Base-by-base conservation (phyloP, 371 early-diverging fungal species). In the Batkoa obscura region DNA sequence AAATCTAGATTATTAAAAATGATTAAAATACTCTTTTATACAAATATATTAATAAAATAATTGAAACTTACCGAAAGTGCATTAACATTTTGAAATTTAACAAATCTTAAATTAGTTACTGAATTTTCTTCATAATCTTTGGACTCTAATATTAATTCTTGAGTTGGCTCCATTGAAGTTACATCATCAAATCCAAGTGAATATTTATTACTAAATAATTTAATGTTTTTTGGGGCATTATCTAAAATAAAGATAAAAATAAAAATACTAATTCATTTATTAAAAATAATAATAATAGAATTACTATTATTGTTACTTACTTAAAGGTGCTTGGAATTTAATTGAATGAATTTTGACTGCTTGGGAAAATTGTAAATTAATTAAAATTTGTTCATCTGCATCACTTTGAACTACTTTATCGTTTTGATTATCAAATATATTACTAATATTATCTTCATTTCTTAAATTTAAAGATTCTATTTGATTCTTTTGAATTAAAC, bases 331-430 rank as follows among this genome's bases (percentile, higher is more conserved):
- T 53, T 76, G 73, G 53, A 94, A 66, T 64, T 84, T 84, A 43
- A 94, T 61, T 2, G 90, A 88, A 64, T 91, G 91, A 50, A 94
- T 60, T 68, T 90, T 90, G 59, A 93, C 81, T 46, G 86, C 73
- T 74, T 92, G 91, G 61, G 82, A 86, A 66, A 94, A 94, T 4
- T 83, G 79, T 52, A 93, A 69, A 37, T 75, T 76, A 49, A 94
- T 74, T 43, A 94, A 79, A 17, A 94, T 66, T 65, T 94, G 95
- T 72, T 90, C 95, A 64, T 93, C 95, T 1, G 83, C 85, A 66
- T 93, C 95, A 67, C 84, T 84, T 64, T 90, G 84, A 41, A 94
- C 64, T 43, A 32, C 36, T 8, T 17, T 9, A 13, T 17, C 15
- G 15, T 50, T 50, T 6, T 80, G 79, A 36, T 76, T 74, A 30